Evolutionary conservation across 2,329 filamentous ascomycete species (phyloP).

Genomic region (Colletotrichum simmondsii): DNA sequence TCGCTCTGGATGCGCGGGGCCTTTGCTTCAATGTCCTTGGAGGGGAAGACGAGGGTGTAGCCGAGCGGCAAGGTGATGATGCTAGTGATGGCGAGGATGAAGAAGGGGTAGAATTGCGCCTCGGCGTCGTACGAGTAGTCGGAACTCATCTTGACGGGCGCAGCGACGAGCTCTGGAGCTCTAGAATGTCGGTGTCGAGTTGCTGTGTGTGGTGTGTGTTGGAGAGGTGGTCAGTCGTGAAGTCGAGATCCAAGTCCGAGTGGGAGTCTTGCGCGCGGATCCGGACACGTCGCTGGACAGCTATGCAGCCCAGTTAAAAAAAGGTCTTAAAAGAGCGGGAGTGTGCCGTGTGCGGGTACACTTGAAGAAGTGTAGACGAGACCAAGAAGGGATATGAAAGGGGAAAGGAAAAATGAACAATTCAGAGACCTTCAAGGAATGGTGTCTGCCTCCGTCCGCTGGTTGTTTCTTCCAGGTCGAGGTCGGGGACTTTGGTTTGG

Average conservation of each 20-base stretch:
- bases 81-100: constrained; percentile 89
- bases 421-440: neutral
- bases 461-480: neutral
- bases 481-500: neutral
- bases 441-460: neutral
- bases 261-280: neutral
- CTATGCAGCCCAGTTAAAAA: neutral
- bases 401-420: neutral
- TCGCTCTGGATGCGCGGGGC: constrained; percentile 85
- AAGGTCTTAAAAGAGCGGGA: neutral
- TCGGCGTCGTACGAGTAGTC: constrained; percentile 99
- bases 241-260: constrained; percentile 3
- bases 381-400: neutral
- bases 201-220: constrained; percentile 4
- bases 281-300: constrained; percentile 15
- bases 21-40: constrained; percentile 79
- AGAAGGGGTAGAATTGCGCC: constrained; percentile 99
- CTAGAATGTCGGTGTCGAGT: constrained; percentile 30
- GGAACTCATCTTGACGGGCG: constrained; percentile 76
- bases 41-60: constrained; percentile 85
- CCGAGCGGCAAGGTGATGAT: constrained; percentile 92
- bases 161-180: constrained; percentile 43
- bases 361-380: neutral
- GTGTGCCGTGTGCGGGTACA: neutral
- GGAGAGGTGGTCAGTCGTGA: constrained; percentile 8